Conservation (phyloP, 495 filamentous ascomycete genomes). For the Podospora pseudocomata region DNA sequence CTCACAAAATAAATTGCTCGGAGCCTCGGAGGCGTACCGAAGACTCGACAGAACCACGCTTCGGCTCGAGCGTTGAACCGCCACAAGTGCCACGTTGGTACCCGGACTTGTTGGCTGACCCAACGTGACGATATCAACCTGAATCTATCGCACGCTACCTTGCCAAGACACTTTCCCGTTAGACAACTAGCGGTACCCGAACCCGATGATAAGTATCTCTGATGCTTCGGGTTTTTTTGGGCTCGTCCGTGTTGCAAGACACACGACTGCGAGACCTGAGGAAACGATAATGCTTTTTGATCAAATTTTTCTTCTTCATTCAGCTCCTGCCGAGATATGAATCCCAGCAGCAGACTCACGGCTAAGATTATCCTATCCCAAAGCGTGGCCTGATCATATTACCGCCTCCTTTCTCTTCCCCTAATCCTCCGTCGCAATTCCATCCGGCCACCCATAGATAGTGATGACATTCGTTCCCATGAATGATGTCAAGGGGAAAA, state of each 20-base stretch:
- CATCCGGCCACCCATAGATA: background rate
- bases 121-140: background rate
- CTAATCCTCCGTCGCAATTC: background rate
- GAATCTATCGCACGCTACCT: background rate
- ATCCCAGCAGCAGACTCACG: conserved; percentile 1
- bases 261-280: no score
- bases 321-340: background rate
- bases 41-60: background rate
- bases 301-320: background rate
- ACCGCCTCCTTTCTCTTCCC: background rate
- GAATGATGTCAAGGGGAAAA: background rate
- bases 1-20: background rate
- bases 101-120: background rate
- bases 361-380: background rate
- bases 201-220: background rate
- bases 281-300: background rate
- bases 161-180: background rate
- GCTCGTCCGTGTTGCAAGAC: no score
- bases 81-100: background rate
- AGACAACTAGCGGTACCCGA: background rate
- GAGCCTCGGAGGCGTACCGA: background rate
- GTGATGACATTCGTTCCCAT: background rate
- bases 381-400: background rate
- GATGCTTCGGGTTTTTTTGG: no score
- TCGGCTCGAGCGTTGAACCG: background rate